Base-by-base conservation (phyloP, 1,139 yeast species). In the Diutina rugosa region DNA sequence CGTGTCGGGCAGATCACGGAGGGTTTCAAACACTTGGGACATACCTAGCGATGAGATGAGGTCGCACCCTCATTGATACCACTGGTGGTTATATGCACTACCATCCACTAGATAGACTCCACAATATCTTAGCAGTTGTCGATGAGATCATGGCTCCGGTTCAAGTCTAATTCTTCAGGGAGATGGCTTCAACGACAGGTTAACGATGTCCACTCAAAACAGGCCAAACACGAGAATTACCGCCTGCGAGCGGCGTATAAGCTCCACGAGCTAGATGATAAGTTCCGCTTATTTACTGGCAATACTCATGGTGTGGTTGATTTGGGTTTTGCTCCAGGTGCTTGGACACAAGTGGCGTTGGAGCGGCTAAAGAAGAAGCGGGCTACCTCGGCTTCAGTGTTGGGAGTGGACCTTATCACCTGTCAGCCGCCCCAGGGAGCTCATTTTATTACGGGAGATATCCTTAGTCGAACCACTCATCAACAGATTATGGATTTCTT, bases 171-270 rank as follows among this genome's bases (percentile, higher is more conserved):
- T 1, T 81, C 87, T 0, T 87, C 95, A 0, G 72, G 72, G 45
- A 71, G 84, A 61, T 90, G 98, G 97, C 69, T 90, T 2, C 74
- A 79, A 44, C 77, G 97, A 57, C 95, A 87, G 60, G 68, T 71
- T 46, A 74, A 70, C 28, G 97, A 90, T 67, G 73, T 65, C 51
- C 89, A 76, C 67, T 77, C 90, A 3, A 75, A 79, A 56, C 83
- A 84, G 61, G 90, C 97, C 5, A 83, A 80, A 64, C 71, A 72
- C 10, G 77, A 79, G 55, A 80, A 87, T 58, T 81, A 80, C 62
- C 78, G 85, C 62, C 90, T 97, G 1, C 72, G 99, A 55, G 99
- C 99, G 0, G 98, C 98, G 0, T 91, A 81, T 72, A 93, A 93
- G 66, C 73, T 93, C 51, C 67, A 83, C 26, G 90, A 86, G 65